phyloP scores from a whole-genome alignment of 305 asterid genomes.

The Petunia hybrid region DNA sequence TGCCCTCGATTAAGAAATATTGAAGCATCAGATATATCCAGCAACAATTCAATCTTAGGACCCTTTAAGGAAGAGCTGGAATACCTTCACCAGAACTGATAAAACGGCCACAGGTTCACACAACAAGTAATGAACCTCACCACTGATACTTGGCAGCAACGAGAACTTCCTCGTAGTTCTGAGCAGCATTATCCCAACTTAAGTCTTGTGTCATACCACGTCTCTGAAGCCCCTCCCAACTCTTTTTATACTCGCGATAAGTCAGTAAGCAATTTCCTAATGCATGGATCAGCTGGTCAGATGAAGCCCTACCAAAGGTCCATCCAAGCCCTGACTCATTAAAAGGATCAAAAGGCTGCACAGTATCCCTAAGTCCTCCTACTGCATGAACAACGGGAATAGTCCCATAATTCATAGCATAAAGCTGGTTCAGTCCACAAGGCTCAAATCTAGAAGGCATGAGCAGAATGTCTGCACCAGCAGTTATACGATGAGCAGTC shows the following conservation, averaged over 20 bases:
- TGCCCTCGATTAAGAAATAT: neutral
- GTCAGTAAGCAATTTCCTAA: constrained; percentile 82
- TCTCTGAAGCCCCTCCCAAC: constrained; percentile 92
- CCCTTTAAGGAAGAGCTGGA: neutral
- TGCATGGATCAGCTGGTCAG: constrained; percentile 63
- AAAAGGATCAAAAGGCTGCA: constrained; percentile 83
- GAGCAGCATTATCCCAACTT: constrained; percentile 95
- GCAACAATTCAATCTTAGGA: neutral
- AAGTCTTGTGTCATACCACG: constrained; percentile 86
- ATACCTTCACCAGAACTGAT: neutral
- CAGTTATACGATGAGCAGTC: constrained; percentile 90
- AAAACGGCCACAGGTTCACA: neutral
- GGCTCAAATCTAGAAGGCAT: constrained; percentile 99
- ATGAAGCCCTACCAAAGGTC: constrained; percentile 76
- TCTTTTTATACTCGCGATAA: constrained; percentile 67
- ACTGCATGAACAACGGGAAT: constrained; percentile 94
- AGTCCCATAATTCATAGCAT: constrained; percentile 91
- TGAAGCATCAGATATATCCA: neutral
- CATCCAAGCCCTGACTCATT: constrained; percentile 87
- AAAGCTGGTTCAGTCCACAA: constrained; percentile 94
- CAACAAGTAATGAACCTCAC: constrained; percentile 45
- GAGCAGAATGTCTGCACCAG: constrained; percentile 80
- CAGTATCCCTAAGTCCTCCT: constrained; percentile 93
- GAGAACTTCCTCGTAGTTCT: constrained; percentile 81
- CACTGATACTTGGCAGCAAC: constrained; percentile 95